Base-by-base conservation (phyloP, 305 asterid genomes). In the Coffea humblotiana region DNA sequence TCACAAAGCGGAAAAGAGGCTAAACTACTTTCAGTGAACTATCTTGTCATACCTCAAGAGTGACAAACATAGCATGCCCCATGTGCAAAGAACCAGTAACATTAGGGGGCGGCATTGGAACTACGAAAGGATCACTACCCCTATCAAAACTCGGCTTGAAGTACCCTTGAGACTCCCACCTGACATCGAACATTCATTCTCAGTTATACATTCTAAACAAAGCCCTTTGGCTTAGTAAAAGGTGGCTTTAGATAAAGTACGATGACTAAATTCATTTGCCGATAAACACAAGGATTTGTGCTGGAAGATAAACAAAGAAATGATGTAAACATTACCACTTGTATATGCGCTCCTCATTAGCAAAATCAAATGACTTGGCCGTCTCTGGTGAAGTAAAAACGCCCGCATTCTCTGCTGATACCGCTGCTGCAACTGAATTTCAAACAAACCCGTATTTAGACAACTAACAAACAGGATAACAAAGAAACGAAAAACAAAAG, bases 41-140 rank as follows among this genome's bases (percentile, higher is more conserved):
- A 29, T 21, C 15, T 69, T 29, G 27, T 40, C 88, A 74, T 84
- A 96, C 99, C 99, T 96, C 99, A 81, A 96, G 98, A 81, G 98
- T 92, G 83, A 96, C 98, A 85, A 96, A 96, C 99, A 96, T 96
- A 45, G 99, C 98, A 86, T 96, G 99, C 65, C 99, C 99, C 99
- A 96, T 96, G 88, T 96, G 99, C 90, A 96, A 87, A 11, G 99
- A 96, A 76, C 99, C 99, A 29, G 99, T 96, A 79, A 96, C 97
- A 85, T 96, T 96, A 70, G 99, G 99, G 1, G 99, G 99, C 66
- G 99, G 99, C 99, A 96, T 96, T 67, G 99, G 79, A 82, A 96
- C 75, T 68, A 94, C 97, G 83, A 96, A 96, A 58, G 99, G 92
- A 67, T 92, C 94, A 54, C 82, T 82, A 80, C 95, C 97, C 80